phyloP scores from a whole-genome alignment of 495 filamentous ascomycete genomes.

The Hypoxylon intermedium region DNA sequence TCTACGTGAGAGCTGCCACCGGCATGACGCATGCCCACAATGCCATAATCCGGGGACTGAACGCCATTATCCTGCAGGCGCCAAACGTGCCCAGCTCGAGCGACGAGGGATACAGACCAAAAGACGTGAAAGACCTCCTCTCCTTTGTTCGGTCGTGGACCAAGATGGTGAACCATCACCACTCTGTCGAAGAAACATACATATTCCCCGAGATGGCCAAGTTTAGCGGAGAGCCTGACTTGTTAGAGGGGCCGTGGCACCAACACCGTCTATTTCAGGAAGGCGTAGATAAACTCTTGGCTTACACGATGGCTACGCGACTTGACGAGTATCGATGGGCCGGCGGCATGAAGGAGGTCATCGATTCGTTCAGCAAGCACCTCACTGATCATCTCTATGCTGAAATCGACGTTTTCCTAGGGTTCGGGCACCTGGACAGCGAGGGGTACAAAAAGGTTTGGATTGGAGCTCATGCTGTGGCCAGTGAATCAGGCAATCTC shows the following conservation, averaged over 20 bases:
- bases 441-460: slow-evolving; percentile 5
- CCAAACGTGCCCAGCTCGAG: slow-evolving; percentile 14
- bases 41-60: slow-evolving; percentile 38
- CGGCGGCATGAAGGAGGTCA: slow-evolving; percentile 15
- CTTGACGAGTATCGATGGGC: slow-evolving; percentile 15
- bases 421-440: slow-evolving; percentile 10
- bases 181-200: slow-evolving; percentile 18
- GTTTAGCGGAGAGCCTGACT: slow-evolving; percentile 17
- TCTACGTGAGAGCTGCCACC: slow-evolving; percentile 15
- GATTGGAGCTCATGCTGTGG: not conserved
- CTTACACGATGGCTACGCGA: slow-evolving; percentile 4
- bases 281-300: slow-evolving; percentile 9
- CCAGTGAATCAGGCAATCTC: slow-evolving; percentile 14
- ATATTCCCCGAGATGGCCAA: slow-evolving; percentile 24
- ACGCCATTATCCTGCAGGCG: slow-evolving; percentile 39
- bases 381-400: slow-evolving; percentile 21
- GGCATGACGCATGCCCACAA: slow-evolving; percentile 43
- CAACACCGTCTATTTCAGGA: slow-evolving; percentile 26
- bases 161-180: slow-evolving; percentile 23
- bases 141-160: slow-evolving; percentile 13
- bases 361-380: slow-evolving; percentile 20
- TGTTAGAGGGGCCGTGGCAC: slow-evolving; percentile 14
- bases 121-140: slow-evolving; percentile 19
- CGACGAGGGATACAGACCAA: not conserved
- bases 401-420: slow-evolving; percentile 15